phyloP scores from a whole-genome alignment of 805 yeast species.

The Candida adriatica region DNA sequence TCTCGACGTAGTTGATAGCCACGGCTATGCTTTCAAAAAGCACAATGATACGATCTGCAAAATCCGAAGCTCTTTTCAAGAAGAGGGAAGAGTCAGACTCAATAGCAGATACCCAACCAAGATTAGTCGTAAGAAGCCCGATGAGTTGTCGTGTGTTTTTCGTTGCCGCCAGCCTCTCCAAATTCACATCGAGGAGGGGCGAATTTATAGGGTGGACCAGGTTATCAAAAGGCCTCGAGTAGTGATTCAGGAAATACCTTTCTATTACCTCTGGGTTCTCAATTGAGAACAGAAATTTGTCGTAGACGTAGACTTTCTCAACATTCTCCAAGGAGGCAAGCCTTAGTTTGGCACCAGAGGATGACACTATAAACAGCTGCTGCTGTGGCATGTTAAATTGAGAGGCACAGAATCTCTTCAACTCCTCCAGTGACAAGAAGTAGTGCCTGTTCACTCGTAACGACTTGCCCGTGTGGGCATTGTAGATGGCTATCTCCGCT shows the following conservation, averaged over 20 bases:
- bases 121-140: slow-evolving; percentile 35
- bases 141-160: slow-evolving; percentile 19
- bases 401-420: slow-evolving; percentile 34
- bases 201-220: slow-evolving; percentile 30
- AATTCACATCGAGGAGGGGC: slow-evolving; percentile 27
- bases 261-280: slow-evolving; percentile 17
- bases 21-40: slow-evolving; percentile 41
- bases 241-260: slow-evolving; percentile 11
- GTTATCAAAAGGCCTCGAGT: slow-evolving; percentile 9
- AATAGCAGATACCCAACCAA: slow-evolving; percentile 47
- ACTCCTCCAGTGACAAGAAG: slow-evolving; percentile 35
- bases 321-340: slow-evolving; percentile 36
- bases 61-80: slow-evolving; percentile 25
- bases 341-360: slow-evolving; percentile 58
- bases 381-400: slow-evolving; percentile 35
- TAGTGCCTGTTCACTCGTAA: slow-evolving; percentile 30
- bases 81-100: slow-evolving; percentile 33
- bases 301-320: slow-evolving; percentile 54
- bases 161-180: slow-evolving; percentile 11
- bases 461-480: slow-evolving; percentile 39
- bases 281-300: slow-evolving; percentile 47
- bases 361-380: slow-evolving; percentile 47
- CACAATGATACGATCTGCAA: slow-evolving; percentile 29
- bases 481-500: slow-evolving; percentile 18
- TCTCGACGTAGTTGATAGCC: slow-evolving; percentile 42